A percentile compares a stretch with the other conserved stretches of the same genome.
Evolutionary conservation across 2,329 filamentous ascomycete species (phyloP).

Genomic region (Didymellaceae sp.): DNA sequence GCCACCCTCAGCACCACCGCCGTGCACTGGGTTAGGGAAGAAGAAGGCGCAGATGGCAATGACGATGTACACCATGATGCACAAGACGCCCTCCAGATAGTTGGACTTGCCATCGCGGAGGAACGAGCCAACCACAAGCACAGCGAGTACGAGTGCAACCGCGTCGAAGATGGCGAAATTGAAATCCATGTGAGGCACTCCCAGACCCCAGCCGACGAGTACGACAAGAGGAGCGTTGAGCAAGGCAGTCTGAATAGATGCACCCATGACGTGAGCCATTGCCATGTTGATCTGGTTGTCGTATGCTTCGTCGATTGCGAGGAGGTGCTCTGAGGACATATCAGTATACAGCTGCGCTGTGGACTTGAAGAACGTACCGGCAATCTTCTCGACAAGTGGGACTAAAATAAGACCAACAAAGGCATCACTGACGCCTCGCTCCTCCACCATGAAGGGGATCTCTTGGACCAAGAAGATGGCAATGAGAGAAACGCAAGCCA

Average conservation of each 20-base stretch:
- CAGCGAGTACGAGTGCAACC: conserved; percentile 78
- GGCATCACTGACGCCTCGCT: conserved; percentile 55
- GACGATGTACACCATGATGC: conserved; percentile 72
- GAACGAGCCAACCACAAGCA: conserved; percentile 87
- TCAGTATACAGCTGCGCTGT: conserved; percentile 1
- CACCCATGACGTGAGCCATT: conserved; percentile 82
- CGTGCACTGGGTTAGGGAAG: conserved; percentile 59
- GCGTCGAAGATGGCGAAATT: conserved; percentile 90
- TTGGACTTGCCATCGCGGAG: conserved; percentile 87
- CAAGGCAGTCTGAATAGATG: conserved; percentile 87
- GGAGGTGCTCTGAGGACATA: conserved; percentile 70
- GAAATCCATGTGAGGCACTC: conserved; percentile 70
- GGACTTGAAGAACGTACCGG: conserved; percentile 46
- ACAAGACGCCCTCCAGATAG: conserved; percentile 84
- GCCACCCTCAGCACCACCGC: conserved; percentile 1
- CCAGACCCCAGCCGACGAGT: conserved; percentile 80
- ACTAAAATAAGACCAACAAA: conserved; percentile 78
- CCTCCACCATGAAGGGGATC: conserved; percentile 67
- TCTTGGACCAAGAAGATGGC: conserved; percentile 76
- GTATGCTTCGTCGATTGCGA: conserved; percentile 83
- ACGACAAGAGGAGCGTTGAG: conserved; percentile 86
- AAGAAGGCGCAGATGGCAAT: conserved; percentile 68
- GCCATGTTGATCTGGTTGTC: conserved; percentile 86
- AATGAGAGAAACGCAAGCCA: conserved; percentile 74
- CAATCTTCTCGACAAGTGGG: conserved; percentile 83